A percentile compares a stretch with the other conserved stretches of the same genome.
phyloP scores from a whole-genome alignment of 1,139 yeast species.

The Protomyces inundatus region DNA sequence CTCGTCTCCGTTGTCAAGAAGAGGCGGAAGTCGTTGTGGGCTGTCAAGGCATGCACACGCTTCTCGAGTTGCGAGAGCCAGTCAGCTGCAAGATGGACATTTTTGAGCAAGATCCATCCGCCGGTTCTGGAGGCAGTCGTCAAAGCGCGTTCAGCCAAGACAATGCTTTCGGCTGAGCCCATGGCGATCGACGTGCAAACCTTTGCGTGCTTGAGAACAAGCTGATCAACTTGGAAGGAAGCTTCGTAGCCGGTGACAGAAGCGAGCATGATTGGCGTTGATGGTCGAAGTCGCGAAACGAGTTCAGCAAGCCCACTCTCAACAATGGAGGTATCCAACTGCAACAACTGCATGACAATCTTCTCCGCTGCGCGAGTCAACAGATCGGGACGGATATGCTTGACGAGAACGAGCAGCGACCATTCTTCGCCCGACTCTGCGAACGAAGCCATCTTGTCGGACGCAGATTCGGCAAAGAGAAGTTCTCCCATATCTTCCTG shows the following conservation, averaged over 20 bases:
- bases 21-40: slow-evolving; percentile 45
- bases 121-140: slow-evolving; percentile 47
- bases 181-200: slow-evolving; percentile 53
- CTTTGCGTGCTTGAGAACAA: slow-evolving; percentile 40
- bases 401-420: slow-evolving; percentile 31
- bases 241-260: slow-evolving; percentile 66
- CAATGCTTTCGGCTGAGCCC: slow-evolving; percentile 69
- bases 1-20: slow-evolving; percentile 56
- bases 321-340: not conserved
- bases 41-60: slow-evolving; percentile 39
- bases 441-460: not conserved
- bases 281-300: slow-evolving; percentile 9
- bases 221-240: slow-evolving; percentile 49
- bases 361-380: slow-evolving; percentile 30
- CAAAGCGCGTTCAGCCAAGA: slow-evolving; percentile 54
- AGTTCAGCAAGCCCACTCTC: slow-evolving; percentile 3
- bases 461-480: not conserved
- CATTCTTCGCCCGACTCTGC: not conserved
- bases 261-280: slow-evolving; percentile 50
- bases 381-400: slow-evolving; percentile 33
- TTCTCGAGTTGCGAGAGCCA: slow-evolving; percentile 59
- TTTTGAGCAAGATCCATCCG: slow-evolving; percentile 69
- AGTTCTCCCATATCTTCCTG: not conserved
- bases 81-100: slow-evolving; percentile 62
- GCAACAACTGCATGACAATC: not conserved